phyloP scores from a whole-genome alignment of 768 basidiomycete genomes.

The Trametes gibbosa region DNA sequence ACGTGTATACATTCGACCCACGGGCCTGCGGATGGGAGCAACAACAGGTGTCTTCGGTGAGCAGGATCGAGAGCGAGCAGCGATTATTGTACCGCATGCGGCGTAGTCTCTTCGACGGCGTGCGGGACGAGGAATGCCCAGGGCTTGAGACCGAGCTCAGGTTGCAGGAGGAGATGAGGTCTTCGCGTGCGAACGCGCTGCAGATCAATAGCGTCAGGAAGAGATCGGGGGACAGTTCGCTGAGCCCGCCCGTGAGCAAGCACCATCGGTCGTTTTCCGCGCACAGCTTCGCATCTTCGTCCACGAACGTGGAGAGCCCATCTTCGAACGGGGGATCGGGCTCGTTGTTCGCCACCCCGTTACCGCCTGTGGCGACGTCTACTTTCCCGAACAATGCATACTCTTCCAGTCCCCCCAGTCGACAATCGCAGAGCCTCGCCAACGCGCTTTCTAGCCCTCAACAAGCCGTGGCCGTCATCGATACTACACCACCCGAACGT shows the following conservation, averaged over 20 bases:
- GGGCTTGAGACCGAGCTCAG: conserved; percentile 56
- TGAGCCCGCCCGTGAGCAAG: not conserved
- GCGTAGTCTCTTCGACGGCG: conserved; percentile 54
- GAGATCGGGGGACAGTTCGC: not conserved
- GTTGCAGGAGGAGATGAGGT: conserved; percentile 34
- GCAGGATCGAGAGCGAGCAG: conserved; percentile 57
- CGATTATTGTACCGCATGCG: conserved; percentile 61
- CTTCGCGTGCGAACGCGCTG: too few relatives aligned
- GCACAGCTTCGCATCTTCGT: not conserved
- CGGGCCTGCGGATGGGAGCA: conserved; percentile 64
- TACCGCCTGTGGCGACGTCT: too few relatives aligned
- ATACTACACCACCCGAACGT: too few relatives aligned
- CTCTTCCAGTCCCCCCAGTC: not conserved
- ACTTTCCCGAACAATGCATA: too few relatives aligned
- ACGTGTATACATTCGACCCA: conserved; percentile 59
- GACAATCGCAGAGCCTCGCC: not conserved
- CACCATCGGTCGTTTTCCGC: not conserved
- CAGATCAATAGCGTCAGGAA: not conserved
- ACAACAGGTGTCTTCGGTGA: conserved; percentile 56
- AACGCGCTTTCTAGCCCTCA: not conserved
- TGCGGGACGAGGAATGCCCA: conserved; percentile 55
- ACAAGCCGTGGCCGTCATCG: too few relatives aligned
- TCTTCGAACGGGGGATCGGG: not conserved
- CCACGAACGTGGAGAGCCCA: not conserved
- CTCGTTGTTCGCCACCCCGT: too few relatives aligned